Percentiles rank a stretch among this genome's conserved stretches.
Conservation (phyloP, 805 yeast species). For the Blastobotrys peoriensis region DNA sequence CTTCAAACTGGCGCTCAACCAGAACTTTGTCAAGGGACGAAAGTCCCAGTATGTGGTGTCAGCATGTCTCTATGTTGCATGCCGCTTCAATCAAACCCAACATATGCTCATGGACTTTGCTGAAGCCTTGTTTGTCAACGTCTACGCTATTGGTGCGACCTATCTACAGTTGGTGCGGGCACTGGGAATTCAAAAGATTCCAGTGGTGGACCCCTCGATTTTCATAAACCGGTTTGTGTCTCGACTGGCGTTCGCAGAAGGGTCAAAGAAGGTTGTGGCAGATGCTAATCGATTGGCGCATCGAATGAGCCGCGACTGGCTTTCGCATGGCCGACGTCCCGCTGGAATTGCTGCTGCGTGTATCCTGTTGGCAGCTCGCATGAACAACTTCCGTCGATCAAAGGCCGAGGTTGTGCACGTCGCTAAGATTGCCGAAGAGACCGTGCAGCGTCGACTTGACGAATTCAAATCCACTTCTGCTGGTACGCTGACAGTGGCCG, state of each 20-base stretch:
- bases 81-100: slow-evolving; percentile 84
- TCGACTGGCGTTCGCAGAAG: slow-evolving; percentile 70
- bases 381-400: slow-evolving; percentile 89
- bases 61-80: slow-evolving; percentile 90
- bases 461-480: slow-evolving; percentile 80
- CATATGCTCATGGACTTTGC: slow-evolving; percentile 96
- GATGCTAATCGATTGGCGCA: slow-evolving; percentile 86
- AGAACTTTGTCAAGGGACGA: slow-evolving; percentile 95
- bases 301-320: slow-evolving; percentile 93
- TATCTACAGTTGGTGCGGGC: slow-evolving; percentile 88
- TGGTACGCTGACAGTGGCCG: slow-evolving; percentile 63
- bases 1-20: slow-evolving; percentile 79
- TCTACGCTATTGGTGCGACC: slow-evolving; percentile 93
- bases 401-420: slow-evolving; percentile 93
- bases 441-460: slow-evolving; percentile 81
- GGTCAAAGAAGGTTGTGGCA: slow-evolving; percentile 57
- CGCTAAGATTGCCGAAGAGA: slow-evolving; percentile 91
- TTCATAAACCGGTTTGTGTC: slow-evolving; percentile 94
- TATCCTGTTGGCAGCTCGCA: slow-evolving; percentile 84
- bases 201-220: slow-evolving; percentile 89
- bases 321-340: slow-evolving; percentile 93
- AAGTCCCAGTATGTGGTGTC: slow-evolving; percentile 92
- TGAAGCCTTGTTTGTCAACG: slow-evolving; percentile 82
- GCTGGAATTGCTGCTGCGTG: slow-evolving; percentile 99
- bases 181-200: slow-evolving; percentile 68